Evolutionary conservation across 2,329 filamentous ascomycete genomes (phyloP), one percentile per base, ranked within the genome.

Genomic region (Arthrobotrys musiformis): DNA sequence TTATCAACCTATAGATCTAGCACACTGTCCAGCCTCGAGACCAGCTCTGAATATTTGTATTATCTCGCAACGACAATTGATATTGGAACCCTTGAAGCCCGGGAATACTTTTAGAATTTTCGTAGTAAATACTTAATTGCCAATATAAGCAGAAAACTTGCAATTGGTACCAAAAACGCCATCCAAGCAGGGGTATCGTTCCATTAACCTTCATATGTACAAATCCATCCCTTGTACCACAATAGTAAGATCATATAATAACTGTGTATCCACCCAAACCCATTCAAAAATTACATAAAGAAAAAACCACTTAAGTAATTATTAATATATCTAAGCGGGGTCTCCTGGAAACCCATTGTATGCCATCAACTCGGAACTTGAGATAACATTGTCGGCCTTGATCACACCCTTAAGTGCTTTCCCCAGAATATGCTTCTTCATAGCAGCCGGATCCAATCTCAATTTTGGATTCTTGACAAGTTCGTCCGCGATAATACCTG

Each of bases 401-500:
- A 73, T 73, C 8, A 60, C 60, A 19, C 61, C 61, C 24, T 70
- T 70, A 5, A 73, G 40, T 11, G 69, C 58, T 28, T 60, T 64
- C 4, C 35, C 33, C n/a, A 73, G 42, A 17, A 73, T 73, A 60
- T 58, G 30, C 3, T 68, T 48, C 48, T 81, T 81, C 79, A 81
- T 79, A 1, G 54, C 79, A 11, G 60, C 22, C 1, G 79, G 72
- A 40, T 81, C 52, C 13, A 74, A 70, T n/a, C 54, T 64, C 6
- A 81, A 67, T 13, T 26, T 40, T 1, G 79, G 37, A 28, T 79
- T 74, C 11, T 67, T 66, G 1, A 73, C 70, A 4, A 81, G 72
- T 6, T 78, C 50, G 50, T 79, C 79, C 3, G 80, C 80, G 35
- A 81, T 79, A 15, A 81, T 77, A 17, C 80, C 80, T 15, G 79